Percentiles rank a stretch among this genome's conserved stretches.
Evolutionary conservation across 371 early-diverging fungal species (phyloP).

Genomic region (Mucor piriformis): DNA sequence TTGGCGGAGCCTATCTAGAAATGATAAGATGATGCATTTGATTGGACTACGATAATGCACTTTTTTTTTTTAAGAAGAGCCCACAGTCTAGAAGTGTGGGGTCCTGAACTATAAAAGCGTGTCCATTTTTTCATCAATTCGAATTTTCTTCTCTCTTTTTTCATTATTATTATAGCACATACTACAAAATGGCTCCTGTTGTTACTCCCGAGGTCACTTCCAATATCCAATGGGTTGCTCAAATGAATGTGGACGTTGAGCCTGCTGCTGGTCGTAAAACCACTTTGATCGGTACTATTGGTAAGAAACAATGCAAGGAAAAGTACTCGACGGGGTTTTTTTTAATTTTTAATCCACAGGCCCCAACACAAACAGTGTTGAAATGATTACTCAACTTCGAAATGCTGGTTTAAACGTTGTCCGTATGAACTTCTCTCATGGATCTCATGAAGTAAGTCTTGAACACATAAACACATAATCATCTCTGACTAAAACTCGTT

Average conservation of each 20-base stretch:
- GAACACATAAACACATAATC: not conserved
- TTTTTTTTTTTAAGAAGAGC: not conserved
- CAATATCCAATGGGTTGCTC: slow-evolving; percentile 78
- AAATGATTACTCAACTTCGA: slow-evolving; percentile 83
- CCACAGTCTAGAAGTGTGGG: not conserved
- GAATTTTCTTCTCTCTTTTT: slow-evolving; percentile 1
- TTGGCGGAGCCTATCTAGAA: not conserved
- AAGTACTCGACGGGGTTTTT: not conserved
- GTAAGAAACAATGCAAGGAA: slow-evolving; percentile 12
- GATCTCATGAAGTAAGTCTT: slow-evolving; percentile 80
- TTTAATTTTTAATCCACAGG: slow-evolving; percentile 44
- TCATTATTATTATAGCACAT: not conserved
- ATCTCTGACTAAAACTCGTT: not conserved
- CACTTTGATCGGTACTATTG: slow-evolving; percentile 55
- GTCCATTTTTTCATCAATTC: not conserved
- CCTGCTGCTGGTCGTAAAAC: slow-evolving; percentile 74
- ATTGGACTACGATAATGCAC: slow-evolving; percentile 1
- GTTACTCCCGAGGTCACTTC: slow-evolving; percentile 42
- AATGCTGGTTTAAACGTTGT: slow-evolving; percentile 96
- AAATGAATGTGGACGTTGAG: slow-evolving; percentile 67
- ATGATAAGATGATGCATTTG: not conserved
- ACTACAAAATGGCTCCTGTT: slow-evolving; percentile 10
- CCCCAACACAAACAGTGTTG: slow-evolving; percentile 84
- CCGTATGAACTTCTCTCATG: slow-evolving; percentile 95
- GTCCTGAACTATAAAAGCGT: not conserved